phyloP scores from a whole-genome alignment of 305 asterid genomes.

The Coffea humblotiana region DNA sequence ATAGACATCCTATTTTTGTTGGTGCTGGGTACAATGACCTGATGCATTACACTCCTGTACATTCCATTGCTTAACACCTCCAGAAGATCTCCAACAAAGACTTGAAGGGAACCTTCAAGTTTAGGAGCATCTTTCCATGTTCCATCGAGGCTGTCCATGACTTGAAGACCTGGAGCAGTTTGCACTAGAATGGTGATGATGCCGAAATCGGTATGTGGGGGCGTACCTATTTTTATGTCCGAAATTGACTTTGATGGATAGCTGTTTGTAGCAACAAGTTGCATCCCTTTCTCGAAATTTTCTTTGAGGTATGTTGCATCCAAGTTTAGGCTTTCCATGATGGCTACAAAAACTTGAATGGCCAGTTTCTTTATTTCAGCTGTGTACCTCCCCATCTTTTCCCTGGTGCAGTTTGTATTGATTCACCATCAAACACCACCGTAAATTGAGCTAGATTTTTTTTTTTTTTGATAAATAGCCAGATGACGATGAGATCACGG shows the following conservation, averaged over 20 bases:
- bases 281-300: constrained; percentile 34
- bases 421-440: not conserved
- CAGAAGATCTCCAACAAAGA: constrained; percentile 48
- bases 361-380: constrained; percentile 26
- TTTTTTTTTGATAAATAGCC: not conserved
- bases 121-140: constrained; percentile 32
- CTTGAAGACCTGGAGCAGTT: constrained; percentile 37
- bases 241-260: constrained; percentile 25
- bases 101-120: constrained; percentile 35
- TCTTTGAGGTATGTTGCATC: constrained; percentile 18
- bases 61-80: constrained; percentile 48
- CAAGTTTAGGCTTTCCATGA: constrained; percentile 41
- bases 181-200: constrained; percentile 42
- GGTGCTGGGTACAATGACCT: not conserved
- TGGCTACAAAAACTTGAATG: constrained; percentile 37
- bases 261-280: constrained; percentile 34
- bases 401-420: constrained; percentile 20
- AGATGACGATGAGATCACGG: no score
- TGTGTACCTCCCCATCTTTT: constrained; percentile 36
- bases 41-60: constrained; percentile 38
- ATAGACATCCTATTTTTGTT: constrained; percentile 10
- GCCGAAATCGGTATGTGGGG: constrained; percentile 43
- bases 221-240: constrained; percentile 18
- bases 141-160: constrained; percentile 11
- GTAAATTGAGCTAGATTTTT: constrained; percentile 26